Conservation (phyloP, 768 basidiomycete genomes). For the Russula compacta region DNA sequence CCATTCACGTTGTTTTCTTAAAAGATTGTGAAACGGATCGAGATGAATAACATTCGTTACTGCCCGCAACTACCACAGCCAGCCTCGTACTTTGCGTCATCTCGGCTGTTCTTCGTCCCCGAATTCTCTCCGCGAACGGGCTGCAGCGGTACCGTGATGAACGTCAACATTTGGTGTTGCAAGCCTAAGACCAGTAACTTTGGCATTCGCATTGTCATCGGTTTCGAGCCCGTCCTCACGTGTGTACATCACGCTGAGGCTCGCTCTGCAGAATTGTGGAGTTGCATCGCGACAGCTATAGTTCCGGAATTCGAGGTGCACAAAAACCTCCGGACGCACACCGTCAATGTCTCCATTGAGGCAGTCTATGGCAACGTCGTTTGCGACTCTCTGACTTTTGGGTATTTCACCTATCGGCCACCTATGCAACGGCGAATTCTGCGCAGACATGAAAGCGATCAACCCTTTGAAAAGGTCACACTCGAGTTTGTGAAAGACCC, state of each 20-base stretch:
- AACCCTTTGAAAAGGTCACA: conserved; percentile 41
- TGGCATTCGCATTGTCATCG: conserved; percentile 68
- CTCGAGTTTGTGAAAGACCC: conserved; percentile 56
- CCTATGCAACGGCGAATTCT: no score
- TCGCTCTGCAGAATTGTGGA: no score
- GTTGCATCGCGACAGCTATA: conserved; percentile 42
- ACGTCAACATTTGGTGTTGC: conserved; percentile 53
- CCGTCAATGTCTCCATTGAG: conserved; percentile 51
- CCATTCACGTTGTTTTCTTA: background rate
- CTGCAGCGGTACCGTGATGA: conserved; percentile 50
- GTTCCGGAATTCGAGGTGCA: conserved; percentile 46
- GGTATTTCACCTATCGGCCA: conserved; percentile 65
- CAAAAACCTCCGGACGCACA: conserved; percentile 28
- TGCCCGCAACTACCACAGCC: background rate
- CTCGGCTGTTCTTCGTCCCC: conserved; percentile 52
- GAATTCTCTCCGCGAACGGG: conserved; percentile 60
- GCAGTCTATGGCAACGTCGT: conserved; percentile 47
- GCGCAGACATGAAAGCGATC: conserved; percentile 22
- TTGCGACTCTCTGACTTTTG: conserved; percentile 60
- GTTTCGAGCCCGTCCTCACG: conserved; percentile 57
- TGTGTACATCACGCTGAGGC: no score
- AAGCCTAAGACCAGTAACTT: conserved; percentile 40
- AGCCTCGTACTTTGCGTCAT: conserved; percentile 30
- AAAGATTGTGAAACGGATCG: background rate
- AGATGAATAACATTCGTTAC: background rate